Evolutionary conservation across 116 monocot genomes (phyloP), one percentile per base, ranked within the genome.

Genomic region (Dioscorea cayenensis): DNA sequence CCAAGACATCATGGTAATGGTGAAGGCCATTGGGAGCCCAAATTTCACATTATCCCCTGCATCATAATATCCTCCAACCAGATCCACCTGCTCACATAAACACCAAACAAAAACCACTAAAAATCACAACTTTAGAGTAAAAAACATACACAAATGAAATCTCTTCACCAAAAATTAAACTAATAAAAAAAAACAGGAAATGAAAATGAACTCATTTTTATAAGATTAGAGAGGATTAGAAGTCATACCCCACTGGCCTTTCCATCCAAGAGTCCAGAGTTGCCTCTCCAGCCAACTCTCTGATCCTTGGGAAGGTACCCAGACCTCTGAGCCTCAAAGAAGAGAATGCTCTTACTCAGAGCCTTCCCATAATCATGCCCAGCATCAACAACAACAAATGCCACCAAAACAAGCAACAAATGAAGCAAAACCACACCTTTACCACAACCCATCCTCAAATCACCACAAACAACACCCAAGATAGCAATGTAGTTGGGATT

Each of bases 321-420:
- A 59, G 96, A 96, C 72, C 96, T 86, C 87, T 96, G 96, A 29
- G 92, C 96, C 83, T 96, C 92, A 66, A 88, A 90, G 82, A 88
- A 96, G 72, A 96, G 77, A 78, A 96, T 82, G 82, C 96, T 90
- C 88, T 96, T 96, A 60, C 74, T 88, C 36, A 92, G 77, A 64
- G 96, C 96, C 67, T 77, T 69, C 59, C 77, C 78, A 60, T 96
- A 92, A 66, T 96, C 92, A 76, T 96, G 96, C 22, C 83, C 84
- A n/a, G 74, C 85, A 60, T 8, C 18, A 67, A 19, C 36, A 90
- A 37, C 36, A 83, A 14, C 65, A 87, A 0, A 20, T 67, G 11
- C 32, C 55, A 55, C 8, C 16, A 67, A 19, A 28, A 87, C 29
- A 28, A 83, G 19, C 65, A 87, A 0, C 66, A 32, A 62, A 67